Percentiles rank a stretch among this genome's conserved stretches.
Conservation (phyloP, 179 eudicot species). For the Beta macrorhiza region DNA sequence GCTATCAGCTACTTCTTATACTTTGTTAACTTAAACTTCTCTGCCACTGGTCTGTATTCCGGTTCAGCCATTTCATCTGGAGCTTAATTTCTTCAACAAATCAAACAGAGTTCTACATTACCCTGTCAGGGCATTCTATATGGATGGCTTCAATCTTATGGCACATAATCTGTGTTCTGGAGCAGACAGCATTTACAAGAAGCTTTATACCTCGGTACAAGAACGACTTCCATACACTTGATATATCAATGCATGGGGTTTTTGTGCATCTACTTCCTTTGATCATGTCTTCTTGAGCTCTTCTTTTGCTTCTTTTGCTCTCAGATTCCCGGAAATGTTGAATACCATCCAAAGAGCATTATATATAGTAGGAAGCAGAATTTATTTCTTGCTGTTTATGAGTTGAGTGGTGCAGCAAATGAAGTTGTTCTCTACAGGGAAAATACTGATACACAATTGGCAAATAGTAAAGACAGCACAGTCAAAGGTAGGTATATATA, state of each 20-base stretch:
- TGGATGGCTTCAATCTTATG: conserved; percentile 85
- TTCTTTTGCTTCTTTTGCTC: conserved; percentile 28
- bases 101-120: conserved; percentile 89
- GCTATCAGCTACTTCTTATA: not conserved
- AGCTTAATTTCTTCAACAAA: conserved; percentile 87
- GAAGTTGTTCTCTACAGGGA: conserved; percentile 89
- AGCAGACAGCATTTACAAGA: conserved; percentile 79
- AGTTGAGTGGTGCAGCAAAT: conserved; percentile 65
- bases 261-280: conserved; percentile 10
- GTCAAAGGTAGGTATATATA: conserved; percentile 57
- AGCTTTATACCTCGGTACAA: conserved; percentile 74
- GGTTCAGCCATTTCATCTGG: conserved; percentile 86
- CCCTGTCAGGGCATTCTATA: conserved; percentile 87
- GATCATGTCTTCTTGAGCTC: conserved; percentile 13
- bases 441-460: conserved; percentile 63
- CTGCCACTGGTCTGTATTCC: conserved; percentile 16
- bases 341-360: conserved; percentile 63
- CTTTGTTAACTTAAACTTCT: conserved; percentile 11
- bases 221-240: not conserved
- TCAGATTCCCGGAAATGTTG: conserved; percentile 88
- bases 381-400: conserved; percentile 79
- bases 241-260: not conserved
- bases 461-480: conserved; percentile 74
- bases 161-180: conserved; percentile 86
- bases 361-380: conserved; percentile 79